Percentiles rank a stretch among this genome's conserved stretches.
Evolutionary conservation across 2,329 filamentous ascomycete genomes (phyloP).

Genomic region (Sordariomycetes sp.): DNA sequence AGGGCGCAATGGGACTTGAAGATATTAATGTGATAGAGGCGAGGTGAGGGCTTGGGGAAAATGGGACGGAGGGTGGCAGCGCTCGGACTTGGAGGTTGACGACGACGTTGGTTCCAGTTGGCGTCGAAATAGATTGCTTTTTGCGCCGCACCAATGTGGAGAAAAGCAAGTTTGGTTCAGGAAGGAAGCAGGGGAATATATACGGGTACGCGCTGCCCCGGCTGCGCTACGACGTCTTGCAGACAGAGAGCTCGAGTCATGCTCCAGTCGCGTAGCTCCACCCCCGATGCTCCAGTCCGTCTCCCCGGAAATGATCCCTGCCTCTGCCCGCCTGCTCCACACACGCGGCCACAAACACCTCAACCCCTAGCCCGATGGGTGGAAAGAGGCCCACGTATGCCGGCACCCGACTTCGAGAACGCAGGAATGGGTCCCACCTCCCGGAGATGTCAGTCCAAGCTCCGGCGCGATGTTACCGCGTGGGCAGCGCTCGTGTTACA

Average conservation of each 20-base stretch:
- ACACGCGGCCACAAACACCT: too few relatives aligned
- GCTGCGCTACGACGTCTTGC: not conserved
- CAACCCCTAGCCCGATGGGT: not conserved
- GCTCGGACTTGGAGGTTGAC: too few relatives aligned
- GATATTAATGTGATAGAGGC: not conserved
- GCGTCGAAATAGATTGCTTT: too few relatives aligned
- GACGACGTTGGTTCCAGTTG: too few relatives aligned
- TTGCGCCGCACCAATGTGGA: too few relatives aligned
- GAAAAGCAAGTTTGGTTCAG: too few relatives aligned
- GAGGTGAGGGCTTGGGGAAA: too few relatives aligned
- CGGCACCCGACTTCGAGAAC: not conserved
- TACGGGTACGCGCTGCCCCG: not conserved
- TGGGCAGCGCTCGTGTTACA: not conserved
- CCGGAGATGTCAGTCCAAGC: not conserved
- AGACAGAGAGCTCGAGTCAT: not conserved
- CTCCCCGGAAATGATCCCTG: not conserved
- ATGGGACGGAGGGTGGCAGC: too few relatives aligned
- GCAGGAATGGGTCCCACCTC: not conserved
- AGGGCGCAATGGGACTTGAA: not conserved
- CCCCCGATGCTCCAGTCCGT: not conserved
- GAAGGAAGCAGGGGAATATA: not conserved
- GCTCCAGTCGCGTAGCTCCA: not conserved
- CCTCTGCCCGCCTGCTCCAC: not conserved
- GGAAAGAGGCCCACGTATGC: not conserved
- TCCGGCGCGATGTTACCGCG: not conserved